Conservation (phyloP, 1,284 basidiomycete species). For the Boletus sp. region DNA sequence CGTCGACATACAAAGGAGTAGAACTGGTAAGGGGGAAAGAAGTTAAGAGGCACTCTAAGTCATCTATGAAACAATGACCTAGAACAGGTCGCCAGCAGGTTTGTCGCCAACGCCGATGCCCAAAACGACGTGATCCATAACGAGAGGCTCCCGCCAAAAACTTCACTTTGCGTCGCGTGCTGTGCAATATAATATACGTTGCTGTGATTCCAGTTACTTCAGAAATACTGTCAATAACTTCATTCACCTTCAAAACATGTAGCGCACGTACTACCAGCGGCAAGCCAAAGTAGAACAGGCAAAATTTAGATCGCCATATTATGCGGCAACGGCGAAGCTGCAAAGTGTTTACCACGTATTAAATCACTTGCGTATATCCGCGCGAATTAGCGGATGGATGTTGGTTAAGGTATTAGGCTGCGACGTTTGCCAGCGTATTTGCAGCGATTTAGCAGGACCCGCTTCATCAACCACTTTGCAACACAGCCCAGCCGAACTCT, state of each 20-base stretch:
- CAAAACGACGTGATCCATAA: constrained; percentile 2
- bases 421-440: no score
- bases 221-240: background rate
- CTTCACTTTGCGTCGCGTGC: background rate
- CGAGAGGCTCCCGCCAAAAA: background rate
- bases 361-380: no score
- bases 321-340: constrained; percentile 4
- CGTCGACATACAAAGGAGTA: background rate
- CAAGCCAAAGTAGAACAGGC: background rate
- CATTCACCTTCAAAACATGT: background rate
- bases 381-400: no score
- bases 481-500: no score
- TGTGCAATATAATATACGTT: background rate
- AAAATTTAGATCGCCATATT: constrained; percentile 1
- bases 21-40: background rate
- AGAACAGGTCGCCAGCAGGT: constrained; percentile 1
- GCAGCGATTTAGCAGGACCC: no score
- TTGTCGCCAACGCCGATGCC: background rate
- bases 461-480: no score
- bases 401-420: no score
- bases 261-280: background rate
- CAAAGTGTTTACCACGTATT: background rate
- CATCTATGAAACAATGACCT: background rate
- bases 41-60: background rate
- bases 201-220: background rate